These are phyloP conservation scores for Phytomonas sp. DNA, from an alignment of 208 protist species.

Conservation along the genomic window DNA sequence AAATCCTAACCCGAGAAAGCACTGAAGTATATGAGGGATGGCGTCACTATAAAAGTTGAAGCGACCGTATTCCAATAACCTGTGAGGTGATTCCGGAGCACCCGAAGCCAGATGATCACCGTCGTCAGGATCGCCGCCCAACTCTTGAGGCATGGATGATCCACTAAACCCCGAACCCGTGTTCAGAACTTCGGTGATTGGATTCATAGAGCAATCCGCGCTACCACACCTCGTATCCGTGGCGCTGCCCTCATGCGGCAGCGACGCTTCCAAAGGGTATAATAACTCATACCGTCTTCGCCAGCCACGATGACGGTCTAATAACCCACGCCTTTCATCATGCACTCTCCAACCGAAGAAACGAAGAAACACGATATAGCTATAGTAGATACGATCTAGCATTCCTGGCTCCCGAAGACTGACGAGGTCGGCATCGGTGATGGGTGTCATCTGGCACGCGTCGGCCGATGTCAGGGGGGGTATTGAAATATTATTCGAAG, in stretches of 20 bases:
- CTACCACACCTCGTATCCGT: background rate
- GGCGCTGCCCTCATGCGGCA: background rate
- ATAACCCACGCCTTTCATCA: slow-evolving; percentile 67
- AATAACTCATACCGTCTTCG: slow-evolving; percentile 41
- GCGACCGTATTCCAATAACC: slow-evolving; percentile 10
- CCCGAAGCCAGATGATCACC: background rate
- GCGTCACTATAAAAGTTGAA: slow-evolving; percentile 48
- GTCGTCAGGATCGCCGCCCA: background rate
- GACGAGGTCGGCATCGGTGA: slow-evolving; percentile 23
- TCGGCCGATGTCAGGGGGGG: slow-evolving; percentile 3
- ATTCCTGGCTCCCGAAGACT: slow-evolving; percentile 43
- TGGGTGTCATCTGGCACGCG: background rate
- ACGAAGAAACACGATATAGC: slow-evolving; percentile 77
- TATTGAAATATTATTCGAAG: background rate
- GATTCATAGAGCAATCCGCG: background rate
- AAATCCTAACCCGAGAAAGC: slow-evolving; percentile 62
- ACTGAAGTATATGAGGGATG: slow-evolving; percentile 46
- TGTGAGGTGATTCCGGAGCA: background rate
- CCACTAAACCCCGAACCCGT: background rate
- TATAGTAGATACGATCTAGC: slow-evolving; percentile 82
- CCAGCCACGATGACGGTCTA: slow-evolving; percentile 78
- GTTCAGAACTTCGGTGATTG: background rate
- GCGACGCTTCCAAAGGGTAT: background rate
- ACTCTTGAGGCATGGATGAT: background rate
- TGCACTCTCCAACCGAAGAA: slow-evolving; percentile 84